A percentile compares a stretch with the other conserved stretches of the same genome.
Evolutionary conservation across 2,329 filamentous ascomycete genomes (phyloP).

Genomic region (Penicillium sp.): DNA sequence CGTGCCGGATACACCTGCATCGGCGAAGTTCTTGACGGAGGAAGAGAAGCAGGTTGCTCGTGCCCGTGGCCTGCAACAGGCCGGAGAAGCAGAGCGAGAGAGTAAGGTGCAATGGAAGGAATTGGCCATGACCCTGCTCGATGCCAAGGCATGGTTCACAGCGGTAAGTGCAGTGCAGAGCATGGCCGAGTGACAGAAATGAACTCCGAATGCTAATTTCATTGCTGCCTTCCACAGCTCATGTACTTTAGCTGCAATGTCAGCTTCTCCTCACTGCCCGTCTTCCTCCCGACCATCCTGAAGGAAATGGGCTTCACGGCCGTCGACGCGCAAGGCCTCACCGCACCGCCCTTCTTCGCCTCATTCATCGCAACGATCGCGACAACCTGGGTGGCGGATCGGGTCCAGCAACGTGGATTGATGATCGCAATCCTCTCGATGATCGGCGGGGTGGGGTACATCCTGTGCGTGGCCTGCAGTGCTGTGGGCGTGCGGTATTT

Average conservation of each 20-base stretch:
- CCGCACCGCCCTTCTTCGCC: constrained; percentile 71
- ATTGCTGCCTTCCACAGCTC: constrained; percentile 33
- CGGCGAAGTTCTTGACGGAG: constrained; percentile 59
- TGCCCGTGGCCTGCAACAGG: constrained; percentile 58
- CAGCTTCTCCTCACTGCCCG: constrained; percentile 67
- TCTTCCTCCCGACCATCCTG: constrained; percentile 68
- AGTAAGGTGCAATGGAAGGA: constrained; percentile 53
- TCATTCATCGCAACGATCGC: constrained; percentile 66
- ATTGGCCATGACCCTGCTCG: constrained; percentile 49
- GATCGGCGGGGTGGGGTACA: constrained; percentile 65
- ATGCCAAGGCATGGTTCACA: constrained; percentile 54
- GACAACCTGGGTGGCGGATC: constrained; percentile 69
- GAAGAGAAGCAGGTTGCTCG: constrained; percentile 64
- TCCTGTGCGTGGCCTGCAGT: constrained; percentile 64
- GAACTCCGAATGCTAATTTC: not conserved
- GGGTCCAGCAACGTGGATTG: constrained; percentile 65
- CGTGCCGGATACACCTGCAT: constrained; percentile 57
- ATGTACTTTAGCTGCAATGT: constrained; percentile 68
- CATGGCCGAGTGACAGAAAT: not conserved
- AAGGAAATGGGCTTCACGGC: constrained; percentile 69
- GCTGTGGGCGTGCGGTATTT: constrained; percentile 57
- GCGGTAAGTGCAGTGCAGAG: constrained; percentile 36
- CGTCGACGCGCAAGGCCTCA: constrained; percentile 71
- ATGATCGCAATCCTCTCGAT: constrained; percentile 62
- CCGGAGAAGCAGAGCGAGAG: constrained; percentile 51